phyloP scores from a whole-genome alignment of 352 stramenopile species.

The Pythium dissimile region DNA sequence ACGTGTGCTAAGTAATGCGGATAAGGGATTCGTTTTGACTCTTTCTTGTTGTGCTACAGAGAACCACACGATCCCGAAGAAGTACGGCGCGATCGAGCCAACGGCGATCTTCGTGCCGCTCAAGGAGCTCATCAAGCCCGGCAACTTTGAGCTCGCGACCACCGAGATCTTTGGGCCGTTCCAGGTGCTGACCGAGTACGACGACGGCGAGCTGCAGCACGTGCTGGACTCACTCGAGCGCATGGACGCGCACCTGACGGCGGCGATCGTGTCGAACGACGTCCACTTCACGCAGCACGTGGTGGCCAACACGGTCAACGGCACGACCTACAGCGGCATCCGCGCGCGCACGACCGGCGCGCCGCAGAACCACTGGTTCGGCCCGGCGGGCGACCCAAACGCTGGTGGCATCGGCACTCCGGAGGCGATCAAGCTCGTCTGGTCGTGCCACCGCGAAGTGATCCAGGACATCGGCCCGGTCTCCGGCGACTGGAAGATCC shows the following conservation, averaged over 20 bases:
- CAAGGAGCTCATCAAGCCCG: slow-evolving; percentile 92
- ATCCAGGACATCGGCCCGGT: slow-evolving; percentile 91
- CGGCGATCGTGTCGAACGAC: slow-evolving; percentile 97
- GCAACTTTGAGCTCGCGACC: slow-evolving; percentile 93
- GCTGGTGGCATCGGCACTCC: slow-evolving; percentile 97
- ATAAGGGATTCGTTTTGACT: too few species aligned
- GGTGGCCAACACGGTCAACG: slow-evolving; percentile 98
- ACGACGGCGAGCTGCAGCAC: slow-evolving; percentile 87
- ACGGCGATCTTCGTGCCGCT: slow-evolving; percentile 98
- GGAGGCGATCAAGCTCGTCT: slow-evolving; percentile 98
- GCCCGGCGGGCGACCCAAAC: slow-evolving; percentile 94
- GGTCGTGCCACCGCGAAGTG: slow-evolving; percentile 98
- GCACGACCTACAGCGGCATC: slow-evolving; percentile 97
- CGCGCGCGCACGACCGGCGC: slow-evolving; percentile 94
- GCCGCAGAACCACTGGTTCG: slow-evolving; percentile 96
- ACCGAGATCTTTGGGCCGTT: slow-evolving; percentile 99
- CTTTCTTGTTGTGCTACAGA: slow-evolving; percentile 32
- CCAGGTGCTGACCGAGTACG: slow-evolving; percentile 94
- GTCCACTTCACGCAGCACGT: slow-evolving; percentile 92
- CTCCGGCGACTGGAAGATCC: slow-evolving; percentile 70
- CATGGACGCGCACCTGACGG: slow-evolving; percentile 97
- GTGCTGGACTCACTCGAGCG: slow-evolving; percentile 94
- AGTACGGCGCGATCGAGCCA: slow-evolving; percentile 96
- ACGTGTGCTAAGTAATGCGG: slow-evolving; percentile 5
- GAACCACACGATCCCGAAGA: slow-evolving; percentile 93